A percentile compares a stretch with the other conserved stretches of the same genome.
phyloP scores from a whole-genome alignment of 1,139 yeast species.

The Sugiyamaella japonica region DNA sequence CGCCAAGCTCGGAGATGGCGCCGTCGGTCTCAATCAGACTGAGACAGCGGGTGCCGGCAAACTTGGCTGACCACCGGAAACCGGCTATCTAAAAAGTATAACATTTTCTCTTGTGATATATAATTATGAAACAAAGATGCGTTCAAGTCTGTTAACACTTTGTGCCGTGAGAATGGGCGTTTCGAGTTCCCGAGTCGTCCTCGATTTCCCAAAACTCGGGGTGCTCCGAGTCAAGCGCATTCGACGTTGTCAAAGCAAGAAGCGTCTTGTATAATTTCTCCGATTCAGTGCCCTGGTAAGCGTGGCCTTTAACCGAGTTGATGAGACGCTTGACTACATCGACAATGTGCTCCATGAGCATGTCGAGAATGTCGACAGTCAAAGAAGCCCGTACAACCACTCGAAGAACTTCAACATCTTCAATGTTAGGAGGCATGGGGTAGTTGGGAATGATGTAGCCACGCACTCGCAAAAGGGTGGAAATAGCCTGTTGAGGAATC shows the following conservation, averaged over 20 bases:
- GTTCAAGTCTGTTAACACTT: no score
- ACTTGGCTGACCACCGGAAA: not conserved
- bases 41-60: not conserved
- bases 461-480: constrained; percentile 70
- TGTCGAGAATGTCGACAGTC: constrained; percentile 69
- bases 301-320: constrained; percentile 41
- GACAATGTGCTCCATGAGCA: constrained; percentile 66
- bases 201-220: constrained; percentile 31
- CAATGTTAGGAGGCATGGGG: constrained; percentile 66
- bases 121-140: no score
- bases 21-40: not conserved
- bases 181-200: constrained; percentile 21
- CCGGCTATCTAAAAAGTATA: no score
- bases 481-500: constrained; percentile 79
- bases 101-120: no score
- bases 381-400: constrained; percentile 79
- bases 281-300: constrained; percentile 30
- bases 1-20: not conserved
- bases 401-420: constrained; percentile 65
- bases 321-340: constrained; percentile 57
- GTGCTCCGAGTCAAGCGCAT: constrained; percentile 35
- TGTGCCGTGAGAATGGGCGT: constrained; percentile 14
- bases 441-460: constrained; percentile 93
- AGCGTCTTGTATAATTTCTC: constrained; percentile 23
- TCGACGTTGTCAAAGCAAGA: constrained; percentile 27